These are phyloP conservation scores for Cercospora berteroae DNA, from an alignment of 2,329 filamentous ascomycete species.

Conservation along the genomic window DNA sequence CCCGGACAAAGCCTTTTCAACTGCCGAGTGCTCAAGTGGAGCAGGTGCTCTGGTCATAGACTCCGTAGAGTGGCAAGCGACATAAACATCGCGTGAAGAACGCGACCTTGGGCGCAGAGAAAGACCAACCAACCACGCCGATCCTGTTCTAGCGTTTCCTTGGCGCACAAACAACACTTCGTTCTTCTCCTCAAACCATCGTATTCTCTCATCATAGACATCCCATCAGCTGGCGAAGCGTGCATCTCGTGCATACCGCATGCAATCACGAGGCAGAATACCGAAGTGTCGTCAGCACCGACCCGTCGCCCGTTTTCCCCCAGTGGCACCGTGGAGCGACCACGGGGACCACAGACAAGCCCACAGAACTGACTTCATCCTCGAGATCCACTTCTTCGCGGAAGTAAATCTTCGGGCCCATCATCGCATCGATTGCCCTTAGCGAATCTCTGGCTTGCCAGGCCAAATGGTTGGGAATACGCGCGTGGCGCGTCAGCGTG, in stretches of 20 bases:
- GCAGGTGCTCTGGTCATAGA: background rate
- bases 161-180: background rate
- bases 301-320: background rate
- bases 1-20: background rate
- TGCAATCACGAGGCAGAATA: background rate
- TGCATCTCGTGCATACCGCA: background rate
- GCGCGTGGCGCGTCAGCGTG: slow-evolving; percentile 8
- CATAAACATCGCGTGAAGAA: background rate
- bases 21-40: background rate
- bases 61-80: background rate
- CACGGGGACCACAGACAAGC: background rate
- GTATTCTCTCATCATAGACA: background rate
- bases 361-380: slow-evolving; percentile 9
- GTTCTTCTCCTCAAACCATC: background rate
- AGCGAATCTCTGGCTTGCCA: background rate
- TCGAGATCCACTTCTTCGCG: background rate
- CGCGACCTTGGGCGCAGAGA: background rate
- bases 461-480: slow-evolving; percentile 7
- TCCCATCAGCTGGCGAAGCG: background rate
- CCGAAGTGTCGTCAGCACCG: background rate
- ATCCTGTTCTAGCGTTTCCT: background rate
- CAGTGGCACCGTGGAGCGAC: background rate
- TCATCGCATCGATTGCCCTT: background rate
- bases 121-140: background rate
- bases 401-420: background rate